Percentiles rank a stretch among this genome's conserved stretches.
These are phyloP conservation scores for Bjerkandera adusta DNA, from an alignment of 1,284 basidiomycete genomes.

Conservation along the genomic window DNA sequence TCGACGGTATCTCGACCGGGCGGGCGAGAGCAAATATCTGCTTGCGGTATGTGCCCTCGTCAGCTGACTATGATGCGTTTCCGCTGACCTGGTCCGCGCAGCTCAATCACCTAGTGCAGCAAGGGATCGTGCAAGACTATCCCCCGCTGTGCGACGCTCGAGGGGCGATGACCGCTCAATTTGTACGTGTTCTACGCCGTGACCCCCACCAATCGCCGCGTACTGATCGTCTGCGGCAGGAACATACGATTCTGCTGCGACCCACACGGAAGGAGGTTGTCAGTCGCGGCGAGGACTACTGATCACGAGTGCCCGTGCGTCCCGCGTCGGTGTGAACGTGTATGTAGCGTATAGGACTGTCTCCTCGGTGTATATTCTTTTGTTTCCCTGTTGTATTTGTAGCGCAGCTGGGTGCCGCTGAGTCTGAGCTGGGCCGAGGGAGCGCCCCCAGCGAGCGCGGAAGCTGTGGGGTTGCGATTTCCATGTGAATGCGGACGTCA, in stretches of 20 bases:
- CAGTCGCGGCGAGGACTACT: conserved; percentile 90
- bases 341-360: not conserved
- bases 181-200: conserved; percentile 48
- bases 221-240: conserved; percentile 40
- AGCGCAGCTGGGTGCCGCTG: not conserved
- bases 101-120: conserved; percentile 88
- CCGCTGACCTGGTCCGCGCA: conserved; percentile 30
- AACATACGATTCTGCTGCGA: conserved; percentile 87
- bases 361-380: not conserved
- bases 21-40: conserved; percentile 94
- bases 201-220: not conserved
- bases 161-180: conserved; percentile 93
- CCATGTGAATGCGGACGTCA: conserved; percentile 9
- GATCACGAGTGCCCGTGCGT: conserved; percentile 9
- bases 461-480: not conserved
- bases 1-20: conserved; percentile 88
- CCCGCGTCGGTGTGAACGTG: not conserved
- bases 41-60: conserved; percentile 65
- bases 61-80: conserved; percentile 1
- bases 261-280: conserved; percentile 95
- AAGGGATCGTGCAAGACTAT: conserved; percentile 91
- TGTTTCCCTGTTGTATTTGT: not conserved
- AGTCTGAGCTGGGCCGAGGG: not conserved
- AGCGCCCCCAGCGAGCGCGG: not conserved
- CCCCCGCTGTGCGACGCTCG: conserved; percentile 84